Conservation (phyloP, 2,329 filamentous ascomycete species). For the Cladorrhinum sp. region DNA sequence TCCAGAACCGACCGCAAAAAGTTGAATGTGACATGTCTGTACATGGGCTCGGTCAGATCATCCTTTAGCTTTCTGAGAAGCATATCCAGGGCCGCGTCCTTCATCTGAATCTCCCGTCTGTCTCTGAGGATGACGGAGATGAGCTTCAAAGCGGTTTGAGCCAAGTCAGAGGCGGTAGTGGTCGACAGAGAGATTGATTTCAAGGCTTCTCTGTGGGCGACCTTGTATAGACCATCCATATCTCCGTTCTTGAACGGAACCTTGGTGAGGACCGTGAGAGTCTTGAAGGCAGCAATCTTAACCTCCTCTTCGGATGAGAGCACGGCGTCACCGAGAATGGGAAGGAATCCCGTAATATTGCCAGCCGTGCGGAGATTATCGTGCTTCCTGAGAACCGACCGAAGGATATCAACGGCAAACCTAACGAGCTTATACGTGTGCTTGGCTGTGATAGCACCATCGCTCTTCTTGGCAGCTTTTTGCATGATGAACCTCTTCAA, state of each 20-base stretch:
- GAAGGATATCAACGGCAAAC: constrained; percentile 83
- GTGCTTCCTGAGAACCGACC: constrained; percentile 82
- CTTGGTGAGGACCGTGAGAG: constrained; percentile 82
- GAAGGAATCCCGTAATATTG: constrained; percentile 82
- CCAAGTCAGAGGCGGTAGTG: constrained; percentile 76
- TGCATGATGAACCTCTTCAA: constrained; percentile 76
- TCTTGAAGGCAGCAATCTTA: constrained; percentile 78
- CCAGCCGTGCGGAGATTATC: constrained; percentile 73
- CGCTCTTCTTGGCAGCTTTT: constrained; percentile 71
- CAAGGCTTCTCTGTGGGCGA: constrained; percentile 82
- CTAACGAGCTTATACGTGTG: constrained; percentile 84
- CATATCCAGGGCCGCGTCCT: constrained; percentile 78
- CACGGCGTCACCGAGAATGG: constrained; percentile 83
- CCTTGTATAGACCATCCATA: constrained; percentile 61
- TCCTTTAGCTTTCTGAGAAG: constrained; percentile 78
- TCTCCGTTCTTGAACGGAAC: constrained; percentile 65
- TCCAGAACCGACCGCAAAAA: constrained; percentile 86
- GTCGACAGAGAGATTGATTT: constrained; percentile 74
- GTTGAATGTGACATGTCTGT: constrained; percentile 90
- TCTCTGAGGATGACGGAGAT: constrained; percentile 83
- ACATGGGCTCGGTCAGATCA: constrained; percentile 87
- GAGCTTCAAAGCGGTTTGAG: constrained; percentile 86
- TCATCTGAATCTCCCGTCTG: constrained; percentile 69
- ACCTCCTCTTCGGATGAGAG: constrained; percentile 87
- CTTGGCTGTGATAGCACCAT: constrained; percentile 69